Conservation (phyloP, 139 green algal species). For the Dunaliella sp. region DNA sequence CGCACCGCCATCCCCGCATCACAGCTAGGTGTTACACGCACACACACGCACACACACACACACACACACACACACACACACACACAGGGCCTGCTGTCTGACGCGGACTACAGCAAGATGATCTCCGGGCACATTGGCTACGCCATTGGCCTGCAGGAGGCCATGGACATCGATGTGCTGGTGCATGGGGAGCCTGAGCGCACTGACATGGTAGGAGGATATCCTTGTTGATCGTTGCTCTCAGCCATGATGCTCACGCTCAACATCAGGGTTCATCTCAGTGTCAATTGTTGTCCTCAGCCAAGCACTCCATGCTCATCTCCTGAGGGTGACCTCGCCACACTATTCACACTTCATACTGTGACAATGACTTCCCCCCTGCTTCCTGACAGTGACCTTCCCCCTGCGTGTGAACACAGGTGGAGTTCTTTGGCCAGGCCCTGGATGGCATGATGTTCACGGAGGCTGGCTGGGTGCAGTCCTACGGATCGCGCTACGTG, state of each 20-base stretch:
- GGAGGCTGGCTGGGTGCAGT: constrained; percentile 73
- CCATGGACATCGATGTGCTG: constrained; percentile 82
- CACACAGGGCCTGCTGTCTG: constrained; percentile 52
- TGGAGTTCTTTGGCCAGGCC: constrained; percentile 88
- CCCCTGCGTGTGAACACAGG: constrained; percentile 35
- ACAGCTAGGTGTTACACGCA: too few relatives aligned
- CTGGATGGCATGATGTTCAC: constrained; percentile 79
- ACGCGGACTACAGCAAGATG: constrained; percentile 59
- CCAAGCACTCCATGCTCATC: too few relatives aligned
- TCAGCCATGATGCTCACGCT: too few relatives aligned
- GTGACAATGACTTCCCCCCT: too few relatives aligned
- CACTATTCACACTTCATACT: too few relatives aligned
- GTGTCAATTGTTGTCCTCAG: too few relatives aligned
- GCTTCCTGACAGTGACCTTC: too few relatives aligned
- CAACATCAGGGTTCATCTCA: too few relatives aligned
- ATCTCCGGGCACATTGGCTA: constrained; percentile 56
- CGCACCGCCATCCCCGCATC: too few relatives aligned
- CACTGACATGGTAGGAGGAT: constrained; percentile 52
- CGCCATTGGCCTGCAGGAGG: constrained; percentile 62
- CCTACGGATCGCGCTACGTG: constrained; percentile 84
- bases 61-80: background rate
- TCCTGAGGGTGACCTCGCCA: too few relatives aligned
- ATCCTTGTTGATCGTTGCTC: too few relatives aligned
- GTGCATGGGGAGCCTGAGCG: constrained; percentile 90
- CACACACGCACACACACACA: constrained; percentile 1